phyloP scores from a whole-genome alignment of 768 basidiomycete genomes.

The Hebeloma cylindrosporum region DNA sequence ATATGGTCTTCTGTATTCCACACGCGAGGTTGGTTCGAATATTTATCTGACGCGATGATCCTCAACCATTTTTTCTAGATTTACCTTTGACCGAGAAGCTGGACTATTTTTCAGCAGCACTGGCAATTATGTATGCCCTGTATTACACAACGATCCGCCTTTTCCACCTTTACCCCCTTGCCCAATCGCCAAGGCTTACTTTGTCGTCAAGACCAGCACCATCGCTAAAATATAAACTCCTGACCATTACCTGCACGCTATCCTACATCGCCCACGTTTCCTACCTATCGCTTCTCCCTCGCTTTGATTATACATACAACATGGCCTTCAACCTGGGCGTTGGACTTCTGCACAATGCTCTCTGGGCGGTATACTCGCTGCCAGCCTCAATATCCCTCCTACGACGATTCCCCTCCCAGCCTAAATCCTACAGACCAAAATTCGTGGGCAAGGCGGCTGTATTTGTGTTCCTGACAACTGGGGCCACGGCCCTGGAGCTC shows the following conservation, averaged over 20 bases:
- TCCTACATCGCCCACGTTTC: slow-evolving; percentile 69
- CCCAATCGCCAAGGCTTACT: slow-evolving; percentile 28
- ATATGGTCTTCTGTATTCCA: slow-evolving; percentile 91
- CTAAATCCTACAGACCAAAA: slow-evolving; percentile 57
- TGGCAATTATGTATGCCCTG: slow-evolving; percentile 78
- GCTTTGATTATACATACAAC: slow-evolving; percentile 95
- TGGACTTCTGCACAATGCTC: slow-evolving; percentile 73
- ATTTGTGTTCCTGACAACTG: slow-evolving; percentile 69
- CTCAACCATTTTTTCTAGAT: slow-evolving; percentile 50
- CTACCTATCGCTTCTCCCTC: slow-evolving; percentile 73
- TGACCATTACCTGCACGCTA: slow-evolving; percentile 54
- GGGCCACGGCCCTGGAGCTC: slow-evolving; percentile 78
- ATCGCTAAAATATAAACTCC: slow-evolving; percentile 30
- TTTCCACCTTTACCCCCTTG: slow-evolving; percentile 66
- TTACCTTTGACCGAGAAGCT: slow-evolving; percentile 79
- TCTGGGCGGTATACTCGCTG: slow-evolving; percentile 79
- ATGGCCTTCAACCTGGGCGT: slow-evolving; percentile 78
- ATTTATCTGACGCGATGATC: neutral
- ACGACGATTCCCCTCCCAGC: slow-evolving; percentile 52
- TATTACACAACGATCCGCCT: slow-evolving; percentile 77
- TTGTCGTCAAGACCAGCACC: slow-evolving; percentile 21
- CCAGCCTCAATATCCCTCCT: slow-evolving; percentile 48
- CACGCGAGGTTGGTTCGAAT: slow-evolving; percentile 66
- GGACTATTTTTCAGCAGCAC: slow-evolving; percentile 94
- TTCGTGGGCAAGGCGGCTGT: slow-evolving; percentile 54